Percentiles rank a stretch among this genome's conserved stretches.
These are phyloP conservation scores for Trichophyton rubrum DNA, from an alignment of 2,329 filamentous ascomycete genomes.

Conservation along the genomic window DNA sequence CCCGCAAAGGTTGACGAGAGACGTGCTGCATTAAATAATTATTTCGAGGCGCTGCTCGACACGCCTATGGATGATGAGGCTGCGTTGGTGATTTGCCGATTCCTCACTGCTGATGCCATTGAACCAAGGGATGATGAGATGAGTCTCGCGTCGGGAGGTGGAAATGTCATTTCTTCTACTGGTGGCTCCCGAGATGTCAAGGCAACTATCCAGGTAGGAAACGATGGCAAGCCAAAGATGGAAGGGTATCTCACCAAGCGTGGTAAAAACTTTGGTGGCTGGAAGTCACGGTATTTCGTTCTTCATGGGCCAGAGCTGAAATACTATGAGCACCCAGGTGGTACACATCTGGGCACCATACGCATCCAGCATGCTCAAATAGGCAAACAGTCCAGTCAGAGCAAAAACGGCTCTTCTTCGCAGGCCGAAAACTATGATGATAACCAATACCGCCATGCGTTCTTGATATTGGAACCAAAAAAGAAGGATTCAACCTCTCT, in stretches of 20 bases:
- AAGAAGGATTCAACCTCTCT: conserved; percentile 82
- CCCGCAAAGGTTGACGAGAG: conserved; percentile 87
- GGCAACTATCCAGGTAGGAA: conserved; percentile 33
- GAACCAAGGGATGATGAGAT: conserved; percentile 42
- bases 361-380: conserved; percentile 86
- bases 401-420: conserved; percentile 47
- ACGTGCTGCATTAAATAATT: conserved; percentile 64
- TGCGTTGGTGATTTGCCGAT: conserved; percentile 72
- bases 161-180: conserved; percentile 14
- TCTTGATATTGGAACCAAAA: conserved; percentile 88
- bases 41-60: conserved; percentile 75
- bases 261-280: conserved; percentile 97
- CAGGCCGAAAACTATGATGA: conserved; percentile 58
- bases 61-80: conserved; percentile 65
- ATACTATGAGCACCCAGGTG: conserved; percentile 86
- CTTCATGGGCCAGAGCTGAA: conserved; percentile 60
- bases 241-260: conserved; percentile 91
- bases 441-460: conserved; percentile 92
- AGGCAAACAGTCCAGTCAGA: conserved; percentile 62
- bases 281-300: conserved; percentile 74
- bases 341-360: conserved; percentile 83
- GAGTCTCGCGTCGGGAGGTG: conserved; percentile 33
- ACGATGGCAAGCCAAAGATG: conserved; percentile 57
- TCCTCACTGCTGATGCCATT: conserved; percentile 59
- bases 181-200: conserved; percentile 11